Evolutionary conservation across 345 rosid genomes (phyloP).

Genomic region (Barbarea vulgaris): DNA sequence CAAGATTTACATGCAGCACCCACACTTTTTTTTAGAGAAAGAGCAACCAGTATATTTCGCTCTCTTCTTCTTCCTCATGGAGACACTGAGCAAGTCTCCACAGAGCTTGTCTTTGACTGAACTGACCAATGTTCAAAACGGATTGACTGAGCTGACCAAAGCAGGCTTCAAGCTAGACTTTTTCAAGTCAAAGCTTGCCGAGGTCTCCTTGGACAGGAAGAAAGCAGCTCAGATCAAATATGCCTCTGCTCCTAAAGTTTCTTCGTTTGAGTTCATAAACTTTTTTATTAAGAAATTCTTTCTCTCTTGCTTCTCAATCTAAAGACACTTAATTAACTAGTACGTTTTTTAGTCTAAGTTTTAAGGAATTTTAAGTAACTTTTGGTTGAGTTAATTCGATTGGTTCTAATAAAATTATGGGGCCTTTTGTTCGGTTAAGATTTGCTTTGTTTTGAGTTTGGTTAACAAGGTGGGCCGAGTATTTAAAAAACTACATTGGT

Average conservation of each 20-base stretch:
- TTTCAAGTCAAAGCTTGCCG: not conserved
- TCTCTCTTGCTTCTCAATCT: not conserved
- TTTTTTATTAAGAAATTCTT: not conserved
- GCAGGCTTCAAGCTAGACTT: not conserved
- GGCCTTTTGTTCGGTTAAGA: not conserved
- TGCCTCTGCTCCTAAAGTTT: not conserved
- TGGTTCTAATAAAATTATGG: not conserved
- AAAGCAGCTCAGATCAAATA: not conserved
- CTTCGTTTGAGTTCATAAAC: not conserved
- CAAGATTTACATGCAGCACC: not conserved
- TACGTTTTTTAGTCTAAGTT: too few species aligned
- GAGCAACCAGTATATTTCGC: not conserved
- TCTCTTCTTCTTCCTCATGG: not conserved
- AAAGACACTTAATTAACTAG: too few species aligned
- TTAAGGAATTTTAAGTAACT: too few species aligned
- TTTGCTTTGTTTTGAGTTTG: not conserved
- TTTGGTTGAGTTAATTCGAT: too few species aligned
- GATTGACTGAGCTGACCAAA: too few species aligned
- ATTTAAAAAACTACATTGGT: not conserved
- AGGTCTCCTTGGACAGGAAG: not conserved
- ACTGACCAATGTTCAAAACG: too few species aligned
- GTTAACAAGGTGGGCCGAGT: not conserved
- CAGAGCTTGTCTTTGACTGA: too few species aligned
- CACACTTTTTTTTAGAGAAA: too few species aligned
- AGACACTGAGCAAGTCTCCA: too few species aligned